Base-by-base conservation (phyloP, 1,284 basidiomycete genomes). In the Ustilago trichophora region DNA sequence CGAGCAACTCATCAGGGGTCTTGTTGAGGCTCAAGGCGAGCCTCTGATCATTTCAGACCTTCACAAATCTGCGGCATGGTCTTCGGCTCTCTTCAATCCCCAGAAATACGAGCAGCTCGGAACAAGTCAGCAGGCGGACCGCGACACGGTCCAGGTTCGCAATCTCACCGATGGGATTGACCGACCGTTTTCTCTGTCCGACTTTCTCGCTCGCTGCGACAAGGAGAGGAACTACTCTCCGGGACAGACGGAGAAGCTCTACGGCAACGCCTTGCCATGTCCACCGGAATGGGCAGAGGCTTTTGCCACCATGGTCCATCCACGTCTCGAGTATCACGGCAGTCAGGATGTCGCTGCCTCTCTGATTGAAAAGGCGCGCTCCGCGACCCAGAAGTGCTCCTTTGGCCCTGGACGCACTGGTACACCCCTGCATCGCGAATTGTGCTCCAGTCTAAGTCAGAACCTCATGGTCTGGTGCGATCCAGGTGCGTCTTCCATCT, bases 381-480 rank as follows among this genome's bases (percentile, higher is more conserved):
- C 43, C 4, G 25, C 26, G 4, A 40, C 62, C 12, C 25, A 35
- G 19, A 50, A 33, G 26, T 62, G 57, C 40, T 40, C 35, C 27
- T 55, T 44, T 26, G 67, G 62, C 8, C 40, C 57, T 1, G 57
- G 53, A 10, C 34, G 32, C 2, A 62, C 57, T 8, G 57, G 52
- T 22, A 50, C 53, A 10, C 57, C 62, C 15, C 26, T 49, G 26
- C 49, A 45, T 12, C 62, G 62, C 24, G 45, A 53, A 21, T 15
- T 54, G 15, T 66, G 67, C 48, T 65, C 67, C 15, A 66, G 53
- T 32, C 45, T 66, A 13, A 57, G 53, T 18, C 67, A 70, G 33
- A 52, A 55, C 11, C 35, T 70, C 25, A 70, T 70, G 62, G 54
- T 62, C 6, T 60, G 51, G 45, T 29, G 41, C 25, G 62, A 70